These are phyloP conservation scores for Macrophomina phaseolina DNA, from an alignment of 2,329 filamentous ascomycete genomes.

Conservation along the genomic window DNA sequence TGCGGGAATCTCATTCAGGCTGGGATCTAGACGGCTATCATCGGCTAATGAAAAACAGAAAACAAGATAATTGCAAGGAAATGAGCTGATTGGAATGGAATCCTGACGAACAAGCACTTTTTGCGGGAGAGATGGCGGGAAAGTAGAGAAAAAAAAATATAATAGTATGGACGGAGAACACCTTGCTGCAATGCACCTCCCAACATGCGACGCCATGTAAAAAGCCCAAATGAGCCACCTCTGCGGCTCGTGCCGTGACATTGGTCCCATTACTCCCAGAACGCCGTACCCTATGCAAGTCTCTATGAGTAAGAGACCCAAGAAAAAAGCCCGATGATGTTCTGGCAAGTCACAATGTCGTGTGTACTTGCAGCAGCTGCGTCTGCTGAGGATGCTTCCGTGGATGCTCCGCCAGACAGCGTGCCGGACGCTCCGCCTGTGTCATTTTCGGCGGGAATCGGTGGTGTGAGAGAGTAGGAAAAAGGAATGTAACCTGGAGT, in stretches of 20 bases:
- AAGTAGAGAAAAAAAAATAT: conserved; percentile 2
- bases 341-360: conserved; percentile 17
- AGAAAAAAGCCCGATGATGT: conserved; percentile 26
- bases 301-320: conserved; percentile 27
- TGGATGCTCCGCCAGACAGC: conserved; percentile 18
- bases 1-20: conserved; percentile 28
- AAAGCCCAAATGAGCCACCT: conserved; percentile 26
- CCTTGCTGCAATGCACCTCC: conserved; percentile 27
- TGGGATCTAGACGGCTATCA: conserved; percentile 28
- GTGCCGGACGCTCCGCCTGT: conserved; percentile 18
- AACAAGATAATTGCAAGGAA: conserved; percentile 14
- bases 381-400: conserved; percentile 13
- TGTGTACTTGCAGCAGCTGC: conserved; percentile 16
- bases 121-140: conserved; percentile 18
- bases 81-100: conserved; percentile 2
- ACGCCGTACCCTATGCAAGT: conserved; percentile 28
- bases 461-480: conserved; percentile 13
- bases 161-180: conserved; percentile 27
- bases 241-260: conserved; percentile 28
- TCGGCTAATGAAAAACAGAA: conserved; percentile 21
- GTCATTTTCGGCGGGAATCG: conserved; percentile 10
- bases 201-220: conserved; percentile 27
- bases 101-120: conserved; percentile 22
- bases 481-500: conserved; percentile 16
- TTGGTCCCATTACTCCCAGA: conserved; percentile 27